A percentile compares a stretch with the other conserved stretches of the same genome.
Conservation (phyloP, 352 stramenopile species). For the Globisporangium alternatum region DNA sequence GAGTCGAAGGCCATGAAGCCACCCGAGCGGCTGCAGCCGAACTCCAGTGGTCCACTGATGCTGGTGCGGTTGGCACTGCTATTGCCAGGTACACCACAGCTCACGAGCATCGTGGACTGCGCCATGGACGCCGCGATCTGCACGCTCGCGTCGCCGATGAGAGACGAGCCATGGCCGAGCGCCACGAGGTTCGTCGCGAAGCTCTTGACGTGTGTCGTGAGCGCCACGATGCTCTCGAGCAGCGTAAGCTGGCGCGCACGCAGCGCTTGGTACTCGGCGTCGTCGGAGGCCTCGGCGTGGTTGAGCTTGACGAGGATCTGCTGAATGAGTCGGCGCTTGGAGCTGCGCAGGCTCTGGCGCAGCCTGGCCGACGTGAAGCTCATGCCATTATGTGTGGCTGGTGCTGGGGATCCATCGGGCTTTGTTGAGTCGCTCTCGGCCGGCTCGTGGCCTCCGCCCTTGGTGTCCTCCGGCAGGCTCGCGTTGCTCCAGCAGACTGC, state of each 20-base stretch:
- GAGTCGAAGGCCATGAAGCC: constrained; percentile 16
- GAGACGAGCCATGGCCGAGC: constrained; percentile 27
- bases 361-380: constrained; percentile 14
- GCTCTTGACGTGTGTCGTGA: constrained; percentile 38
- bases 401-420: background rate
- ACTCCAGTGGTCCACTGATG: background rate
- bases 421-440: background rate
- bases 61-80: background rate
- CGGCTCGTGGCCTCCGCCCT: background rate
- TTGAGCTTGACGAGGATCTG: constrained; percentile 43
- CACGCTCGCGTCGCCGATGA: constrained; percentile 25
- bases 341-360: constrained; percentile 32
- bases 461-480: background rate
- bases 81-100: background rate
- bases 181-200: constrained; percentile 41
- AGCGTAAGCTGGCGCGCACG: constrained; percentile 32
- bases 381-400: background rate
- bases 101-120: background rate
- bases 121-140: constrained; percentile 21
- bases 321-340: constrained; percentile 44
- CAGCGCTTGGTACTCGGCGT: constrained; percentile 35
- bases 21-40: constrained; percentile 7
- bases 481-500: constrained; percentile 17
- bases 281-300: constrained; percentile 33
- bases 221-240: constrained; percentile 20